Evolutionary conservation across 2,329 filamentous ascomycete genomes (phyloP), one percentile per base, ranked within the genome.

Genomic region (Sporothrix brunneoviolacea): DNA sequence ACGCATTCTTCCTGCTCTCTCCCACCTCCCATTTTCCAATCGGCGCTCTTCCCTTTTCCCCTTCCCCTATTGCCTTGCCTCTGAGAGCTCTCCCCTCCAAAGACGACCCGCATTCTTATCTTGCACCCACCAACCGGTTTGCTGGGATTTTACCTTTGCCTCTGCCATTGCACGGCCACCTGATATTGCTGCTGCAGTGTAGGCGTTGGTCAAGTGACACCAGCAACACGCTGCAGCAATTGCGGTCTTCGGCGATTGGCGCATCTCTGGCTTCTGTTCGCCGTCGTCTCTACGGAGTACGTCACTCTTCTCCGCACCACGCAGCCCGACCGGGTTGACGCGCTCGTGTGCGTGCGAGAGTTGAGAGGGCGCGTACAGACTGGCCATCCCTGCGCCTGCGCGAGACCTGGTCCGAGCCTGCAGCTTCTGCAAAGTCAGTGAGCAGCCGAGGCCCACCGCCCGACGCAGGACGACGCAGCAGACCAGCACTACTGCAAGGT

Each of bases 401-500:
- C 18, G 32, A 4, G 10, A 4, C 19, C n/a, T 21, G 35, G 35
- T 28, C 10, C 6, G 22, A 46, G 8, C 24, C 32, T 39, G 44
- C 27, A 30, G 35, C 35, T 47, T 47, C 6, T 38, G 18, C 35
- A 38, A 22, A 21, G 10, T 24, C n/a, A 49, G 13, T 27, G 19
- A 13, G 18, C 36, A 41, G 45, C 37, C 45, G 37, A 48, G 45
- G 45, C 45, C 45, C 45, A 48, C 45, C 15, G n/a, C 28, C 37
- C 35, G 30, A 32, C 44, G 24, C 35, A 47, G 33, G 44, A 39
- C 33, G 44, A 36, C 35, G 35, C 44, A 47, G 43, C 32, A 36
- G 42, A 36, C 32, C 32, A 27, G 18, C 46, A 24, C 47, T 49
- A 42, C 47, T 42, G 38, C 47, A 49, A 35, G 47, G 47, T 36